Evolutionary conservation across 306 rosid species (phyloP).

Genomic region (Castanea mollissima): DNA sequence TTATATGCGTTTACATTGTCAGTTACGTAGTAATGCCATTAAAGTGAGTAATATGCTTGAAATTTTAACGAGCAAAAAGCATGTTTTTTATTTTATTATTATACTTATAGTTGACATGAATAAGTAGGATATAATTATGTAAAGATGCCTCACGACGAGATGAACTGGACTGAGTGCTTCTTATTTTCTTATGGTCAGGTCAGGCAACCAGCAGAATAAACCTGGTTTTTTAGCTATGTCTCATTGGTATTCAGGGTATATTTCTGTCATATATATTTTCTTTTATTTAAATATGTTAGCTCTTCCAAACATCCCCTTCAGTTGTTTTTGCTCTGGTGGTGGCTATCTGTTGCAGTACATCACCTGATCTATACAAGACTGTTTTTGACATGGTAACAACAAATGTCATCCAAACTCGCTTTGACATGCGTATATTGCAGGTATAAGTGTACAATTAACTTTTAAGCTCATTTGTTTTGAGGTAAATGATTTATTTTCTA

Average conservation of each 20-base stretch:
- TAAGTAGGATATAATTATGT: not conserved
- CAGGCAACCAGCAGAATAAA: constrained; percentile 67
- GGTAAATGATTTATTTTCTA: too few relatives aligned
- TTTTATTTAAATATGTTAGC: not conserved
- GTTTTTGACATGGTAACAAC: constrained; percentile 91
- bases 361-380: constrained; percentile 95
- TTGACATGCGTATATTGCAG: constrained; percentile 99
- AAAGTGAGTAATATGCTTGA: constrained; percentile 53
- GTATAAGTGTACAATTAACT: constrained; percentile 24
- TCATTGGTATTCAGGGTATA: constrained; percentile 99
- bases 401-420: constrained; percentile 92
- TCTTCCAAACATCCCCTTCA: too few relatives aligned
- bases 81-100: not conserved
- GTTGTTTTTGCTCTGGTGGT: constrained; percentile 24
- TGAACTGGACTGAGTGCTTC: not conserved
- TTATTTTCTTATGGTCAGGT: constrained; percentile 42
- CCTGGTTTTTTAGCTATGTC: constrained; percentile 90
- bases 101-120: not conserved
- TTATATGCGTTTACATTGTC: constrained; percentile 88
- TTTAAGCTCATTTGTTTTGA: too few relatives aligned
- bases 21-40: constrained; percentile 85
- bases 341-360: constrained; percentile 71
- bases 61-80: constrained; percentile 4
- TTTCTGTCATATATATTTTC: not conserved
- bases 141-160: not conserved